Evolutionary conservation across 1,139 yeast species (phyloP).

Genomic region (Hansenula sp.): DNA sequence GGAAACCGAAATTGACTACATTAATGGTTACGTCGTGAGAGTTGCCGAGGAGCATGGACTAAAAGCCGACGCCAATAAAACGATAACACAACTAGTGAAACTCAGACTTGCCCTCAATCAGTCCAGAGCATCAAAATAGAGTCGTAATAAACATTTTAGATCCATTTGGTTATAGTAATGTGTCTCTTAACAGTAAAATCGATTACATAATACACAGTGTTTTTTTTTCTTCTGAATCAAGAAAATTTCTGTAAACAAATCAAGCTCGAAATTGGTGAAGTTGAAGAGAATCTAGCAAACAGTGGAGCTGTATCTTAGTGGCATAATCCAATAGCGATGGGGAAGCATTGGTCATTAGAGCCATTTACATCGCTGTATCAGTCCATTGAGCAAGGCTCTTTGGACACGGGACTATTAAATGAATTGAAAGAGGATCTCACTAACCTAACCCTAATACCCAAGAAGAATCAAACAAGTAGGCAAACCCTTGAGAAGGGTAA

Average conservation of each 20-base stretch:
- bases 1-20: slow-evolving; percentile 71
- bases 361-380: slow-evolving; percentile 28
- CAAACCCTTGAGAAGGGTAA: slow-evolving; percentile 49
- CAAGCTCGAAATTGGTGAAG: background rate
- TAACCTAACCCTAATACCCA: slow-evolving; percentile 44
- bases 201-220: background rate
- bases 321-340: slow-evolving; percentile 10
- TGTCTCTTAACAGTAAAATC: background rate
- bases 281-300: background rate
- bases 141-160: too few relatives aligned
- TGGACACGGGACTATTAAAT: slow-evolving; percentile 28
- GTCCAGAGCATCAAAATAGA: too few relatives aligned
- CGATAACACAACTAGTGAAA: slow-evolving; percentile 29
- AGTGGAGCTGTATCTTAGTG: background rate
- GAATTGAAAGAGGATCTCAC: slow-evolving; percentile 43
- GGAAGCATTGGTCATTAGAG: slow-evolving; percentile 27
- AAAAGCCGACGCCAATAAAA: slow-evolving; percentile 25
- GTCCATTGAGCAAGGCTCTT: slow-evolving; percentile 27
- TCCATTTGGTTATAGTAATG: too few relatives aligned
- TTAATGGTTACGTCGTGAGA: slow-evolving; percentile 66
- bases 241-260: slow-evolving; percentile 1
- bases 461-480: slow-evolving; percentile 52
- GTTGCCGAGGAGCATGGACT: slow-evolving; percentile 35
- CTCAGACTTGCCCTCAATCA: slow-evolving; percentile 23
- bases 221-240: background rate